Base-by-base conservation (phyloP, 176 grass and related monocot genomes). In the Alopecurus myosuroides region DNA sequence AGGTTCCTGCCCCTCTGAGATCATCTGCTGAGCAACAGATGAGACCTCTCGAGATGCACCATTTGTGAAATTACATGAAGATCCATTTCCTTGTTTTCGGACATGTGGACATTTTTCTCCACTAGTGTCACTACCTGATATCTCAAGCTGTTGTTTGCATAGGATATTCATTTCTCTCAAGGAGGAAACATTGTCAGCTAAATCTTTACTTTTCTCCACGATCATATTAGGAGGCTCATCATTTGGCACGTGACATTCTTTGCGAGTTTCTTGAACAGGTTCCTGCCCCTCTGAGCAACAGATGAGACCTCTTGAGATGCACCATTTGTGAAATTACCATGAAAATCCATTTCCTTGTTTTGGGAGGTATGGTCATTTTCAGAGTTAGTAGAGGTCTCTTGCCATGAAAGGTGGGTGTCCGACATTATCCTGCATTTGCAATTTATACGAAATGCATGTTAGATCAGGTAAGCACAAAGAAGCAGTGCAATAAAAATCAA, bases 401-500 rank as follows among this genome's bases (percentile, higher is more conserved):
- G 69, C 29, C 40, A 76, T 23, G 65, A 86, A 22, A 77, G 8
- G 55, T 26, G 45, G 13, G 9, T 26, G 58, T 29, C 71, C 41
- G n/a, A 88, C 89, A 83, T 87, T 70, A 55, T 93, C 92, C 95
- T 98, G 77, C 60, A 88, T 73, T 79, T 62, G 57, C 53, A 25
- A 85, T 51, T 77, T 31, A 66, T 55, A 48, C 15, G 11, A 68
- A 79, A 82, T 63, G 22, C 40, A 36, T 63, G 19, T 46, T 44
- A 78, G 31, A 72, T 76, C 73, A 78, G 37, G 22, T 11, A 45
- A 36, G 45, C 58, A 89, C 25, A 55, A 41, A 56, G 70, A 46
- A 26, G 28, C 37, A 70, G 20, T 65, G 42, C 35, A 19, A 29
- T 39, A 77, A 77, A 72, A 64, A 51, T 72, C 15, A 40, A 9